phyloP scores from a whole-genome alignment of 2,329 filamentous ascomycete species.

The Aureobasidium sp. region DNA sequence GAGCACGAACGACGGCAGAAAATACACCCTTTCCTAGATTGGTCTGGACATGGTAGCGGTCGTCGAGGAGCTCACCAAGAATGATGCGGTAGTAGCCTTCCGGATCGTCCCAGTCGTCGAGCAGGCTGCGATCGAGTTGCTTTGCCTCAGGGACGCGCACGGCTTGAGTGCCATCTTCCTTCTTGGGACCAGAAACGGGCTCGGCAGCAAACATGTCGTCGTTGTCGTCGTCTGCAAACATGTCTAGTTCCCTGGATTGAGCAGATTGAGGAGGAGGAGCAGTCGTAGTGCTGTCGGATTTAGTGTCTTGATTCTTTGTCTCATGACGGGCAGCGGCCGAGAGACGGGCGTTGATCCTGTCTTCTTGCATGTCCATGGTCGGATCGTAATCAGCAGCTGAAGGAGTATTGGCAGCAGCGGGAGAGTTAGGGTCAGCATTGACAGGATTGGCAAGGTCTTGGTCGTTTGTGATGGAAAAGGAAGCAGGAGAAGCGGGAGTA shows the following conservation, averaged over 20 bases:
- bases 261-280: constrained; percentile 4
- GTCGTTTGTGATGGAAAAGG: constrained; percentile 34
- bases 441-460: constrained; percentile 30
- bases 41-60: constrained; percentile 80
- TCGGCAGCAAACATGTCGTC: constrained; percentile 91
- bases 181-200: constrained; percentile 40
- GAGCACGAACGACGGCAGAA: constrained; percentile 85
- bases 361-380: constrained; percentile 78
- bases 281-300: neutral
- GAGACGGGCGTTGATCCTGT: constrained; percentile 40
- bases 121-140: constrained; percentile 61
- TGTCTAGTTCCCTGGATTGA: constrained; percentile 47
- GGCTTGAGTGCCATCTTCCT: constrained; percentile 34
- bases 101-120: constrained; percentile 88
- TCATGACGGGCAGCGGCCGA: constrained; percentile 16
- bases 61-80: constrained; percentile 80
- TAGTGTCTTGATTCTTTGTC: constrained; percentile 25
- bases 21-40: constrained; percentile 92
- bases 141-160: constrained; percentile 43
- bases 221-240: constrained; percentile 59
- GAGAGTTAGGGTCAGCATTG: constrained; percentile 22
- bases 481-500: constrained; percentile 31
- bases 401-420: constrained; percentile 58
- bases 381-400: constrained; percentile 94
- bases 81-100: constrained; percentile 97